Evolutionary conservation across 2,329 filamentous ascomycete genomes (phyloP).

Genomic region (Trichophyton equinum): DNA sequence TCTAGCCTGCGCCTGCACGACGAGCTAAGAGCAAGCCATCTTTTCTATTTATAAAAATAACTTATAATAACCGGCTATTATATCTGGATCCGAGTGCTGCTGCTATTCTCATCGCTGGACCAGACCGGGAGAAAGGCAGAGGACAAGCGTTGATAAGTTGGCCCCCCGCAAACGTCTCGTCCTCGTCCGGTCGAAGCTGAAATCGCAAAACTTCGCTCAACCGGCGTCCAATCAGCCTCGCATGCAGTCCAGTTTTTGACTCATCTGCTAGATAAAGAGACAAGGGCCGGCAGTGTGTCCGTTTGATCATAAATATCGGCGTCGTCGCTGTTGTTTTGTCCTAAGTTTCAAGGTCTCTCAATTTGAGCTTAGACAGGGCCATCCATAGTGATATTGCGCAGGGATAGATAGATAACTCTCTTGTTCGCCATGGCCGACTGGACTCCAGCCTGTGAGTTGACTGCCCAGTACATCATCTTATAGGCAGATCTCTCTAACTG

Average conservation of each 20-base stretch:
- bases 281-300: neutral
- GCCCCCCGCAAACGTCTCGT: neutral
- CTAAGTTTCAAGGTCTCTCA: too few relatives aligned
- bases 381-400: neutral
- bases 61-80: neutral
- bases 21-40: neutral
- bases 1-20: neutral
- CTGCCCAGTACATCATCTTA: neutral
- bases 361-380: too few relatives aligned
- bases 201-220: neutral
- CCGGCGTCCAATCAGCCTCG: constrained; percentile 1
- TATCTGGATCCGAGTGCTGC: neutral
- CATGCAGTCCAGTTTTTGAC: neutral
- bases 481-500: neutral
- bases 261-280: neutral
- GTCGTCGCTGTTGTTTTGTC: neutral
- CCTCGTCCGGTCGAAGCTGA: neutral
- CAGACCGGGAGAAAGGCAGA: neutral
- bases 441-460: constrained; percentile 20
- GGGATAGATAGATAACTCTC: neutral
- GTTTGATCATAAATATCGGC: neutral
- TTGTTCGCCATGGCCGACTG: constrained; percentile 15
- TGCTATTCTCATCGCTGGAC: neutral
- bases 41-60: neutral
- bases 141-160: neutral